Conservation (phyloP, 352 stramenopile species). For the Phytophthora constricta region DNA sequence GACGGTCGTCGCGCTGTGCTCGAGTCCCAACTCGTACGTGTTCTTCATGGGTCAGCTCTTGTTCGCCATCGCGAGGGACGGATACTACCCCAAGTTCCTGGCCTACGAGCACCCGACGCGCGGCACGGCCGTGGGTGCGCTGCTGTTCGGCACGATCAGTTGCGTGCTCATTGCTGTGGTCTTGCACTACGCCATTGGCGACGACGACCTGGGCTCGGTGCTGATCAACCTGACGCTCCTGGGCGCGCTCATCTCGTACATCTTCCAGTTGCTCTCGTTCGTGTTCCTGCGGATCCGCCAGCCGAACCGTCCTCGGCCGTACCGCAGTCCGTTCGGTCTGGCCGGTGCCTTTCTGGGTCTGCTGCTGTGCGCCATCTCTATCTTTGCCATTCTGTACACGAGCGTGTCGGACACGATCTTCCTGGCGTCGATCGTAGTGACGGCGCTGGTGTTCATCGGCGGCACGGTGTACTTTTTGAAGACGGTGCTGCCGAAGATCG, state of each 20-base stretch:
- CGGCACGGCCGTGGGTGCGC: constrained; percentile 49
- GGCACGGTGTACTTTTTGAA: constrained; percentile 54
- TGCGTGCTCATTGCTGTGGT: constrained; percentile 48
- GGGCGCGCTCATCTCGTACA: constrained; percentile 59
- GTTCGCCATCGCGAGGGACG: constrained; percentile 64
- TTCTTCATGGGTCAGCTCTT: constrained; percentile 73
- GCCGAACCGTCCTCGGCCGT: constrained; percentile 53
- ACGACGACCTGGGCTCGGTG: constrained; percentile 56
- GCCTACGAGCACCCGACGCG: constrained; percentile 38
- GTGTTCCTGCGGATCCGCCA: constrained; percentile 58
- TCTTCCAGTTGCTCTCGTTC: constrained; percentile 69
- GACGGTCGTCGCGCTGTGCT: constrained; percentile 58
- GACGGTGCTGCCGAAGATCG: constrained; percentile 45
- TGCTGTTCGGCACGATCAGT: constrained; percentile 50
- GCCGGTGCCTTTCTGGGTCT: constrained; percentile 48
- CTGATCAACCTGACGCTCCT: constrained; percentile 59
- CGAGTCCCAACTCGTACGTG: constrained; percentile 71
- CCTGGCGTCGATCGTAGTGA: constrained; percentile 56
- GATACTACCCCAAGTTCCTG: constrained; percentile 55
- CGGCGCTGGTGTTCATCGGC: constrained; percentile 46
- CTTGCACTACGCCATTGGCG: constrained; percentile 62
- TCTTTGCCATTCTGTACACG: constrained; percentile 65
- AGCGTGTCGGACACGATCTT: constrained; percentile 59
- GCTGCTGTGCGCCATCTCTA: constrained; percentile 42
- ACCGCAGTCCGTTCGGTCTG: constrained; percentile 58